Conservation (phyloP, 768 basidiomycete genomes). For the Leucosporidium creatinivorum region DNA sequence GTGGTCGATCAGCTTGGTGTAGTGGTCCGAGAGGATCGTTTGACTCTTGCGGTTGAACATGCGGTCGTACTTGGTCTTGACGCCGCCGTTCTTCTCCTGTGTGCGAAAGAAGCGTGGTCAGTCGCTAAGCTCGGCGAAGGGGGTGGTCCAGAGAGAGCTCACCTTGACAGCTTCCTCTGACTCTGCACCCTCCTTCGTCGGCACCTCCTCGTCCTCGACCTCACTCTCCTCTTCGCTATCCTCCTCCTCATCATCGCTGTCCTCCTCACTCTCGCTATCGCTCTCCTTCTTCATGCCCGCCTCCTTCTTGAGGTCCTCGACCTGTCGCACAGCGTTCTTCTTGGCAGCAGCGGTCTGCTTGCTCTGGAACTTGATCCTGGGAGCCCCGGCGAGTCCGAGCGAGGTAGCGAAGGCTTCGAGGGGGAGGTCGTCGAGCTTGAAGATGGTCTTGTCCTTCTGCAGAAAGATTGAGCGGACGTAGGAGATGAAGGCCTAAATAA, state of each 20-base stretch:
- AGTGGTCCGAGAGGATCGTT: conserved; percentile 81
- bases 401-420: conserved; percentile 77
- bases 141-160: conserved; percentile 2
- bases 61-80: conserved; percentile 80
- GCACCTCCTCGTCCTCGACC: neutral
- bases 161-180: conserved; percentile 37
- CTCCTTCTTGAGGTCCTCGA: conserved; percentile 37
- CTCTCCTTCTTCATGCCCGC: conserved; percentile 1
- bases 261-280: conserved; percentile 20
- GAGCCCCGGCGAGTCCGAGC: conserved; percentile 85
- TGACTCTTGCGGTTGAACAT: conserved; percentile 98
- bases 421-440: conserved; percentile 75
- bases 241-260: conserved; percentile 18
- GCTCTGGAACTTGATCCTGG: conserved; percentile 82
- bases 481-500: conserved; percentile 77
- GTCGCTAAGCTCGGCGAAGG: neutral
- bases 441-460: conserved; percentile 88
- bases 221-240: neutral
- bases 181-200: conserved; percentile 17
- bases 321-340: conserved; percentile 61
- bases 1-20: conserved; percentile 69
- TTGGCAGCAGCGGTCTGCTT: conserved; percentile 60
- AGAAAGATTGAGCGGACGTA: conserved; percentile 87
- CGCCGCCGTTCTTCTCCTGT: conserved; percentile 11
- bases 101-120: neutral